A percentile compares a stretch with the other conserved stretches of the same genome.
These are phyloP conservation scores for Fusarium protoensiforme DNA, from an alignment of 2,329 filamentous ascomycete genomes.

Conservation along the genomic window DNA sequence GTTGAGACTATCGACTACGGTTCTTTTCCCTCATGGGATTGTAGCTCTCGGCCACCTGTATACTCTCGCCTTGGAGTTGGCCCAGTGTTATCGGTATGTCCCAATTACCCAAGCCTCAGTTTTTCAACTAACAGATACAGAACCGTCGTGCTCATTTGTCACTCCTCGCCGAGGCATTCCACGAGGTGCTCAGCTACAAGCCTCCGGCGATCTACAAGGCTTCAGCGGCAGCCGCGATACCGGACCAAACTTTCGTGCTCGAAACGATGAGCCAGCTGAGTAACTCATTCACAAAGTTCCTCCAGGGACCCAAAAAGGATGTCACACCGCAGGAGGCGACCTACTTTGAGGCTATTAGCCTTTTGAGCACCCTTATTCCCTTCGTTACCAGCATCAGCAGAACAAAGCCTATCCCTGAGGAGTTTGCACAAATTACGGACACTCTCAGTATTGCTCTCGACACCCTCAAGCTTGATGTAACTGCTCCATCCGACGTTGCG, in stretches of 20 bases:
- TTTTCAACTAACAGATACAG: slow-evolving; percentile 46
- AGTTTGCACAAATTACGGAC: slow-evolving; percentile 42
- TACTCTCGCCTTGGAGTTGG: slow-evolving; percentile 61
- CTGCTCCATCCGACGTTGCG: slow-evolving; percentile 16
- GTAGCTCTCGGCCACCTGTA: slow-evolving; percentile 50
- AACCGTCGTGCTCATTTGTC: slow-evolving; percentile 61
- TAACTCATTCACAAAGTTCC: slow-evolving; percentile 55
- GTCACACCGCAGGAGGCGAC: slow-evolving; percentile 56
- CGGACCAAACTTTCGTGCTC: slow-evolving; percentile 58
- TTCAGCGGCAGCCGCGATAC: slow-evolving; percentile 47
- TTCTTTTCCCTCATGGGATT: slow-evolving; percentile 61
- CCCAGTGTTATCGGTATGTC: slow-evolving; percentile 61
- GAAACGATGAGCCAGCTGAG: slow-evolving; percentile 56
- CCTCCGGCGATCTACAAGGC: slow-evolving; percentile 64
- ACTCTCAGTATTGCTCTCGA: slow-evolving; percentile 27
- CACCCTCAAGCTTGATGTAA: slow-evolving; percentile 28
- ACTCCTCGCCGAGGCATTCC: slow-evolving; percentile 62
- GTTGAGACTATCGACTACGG: slow-evolving; percentile 62
- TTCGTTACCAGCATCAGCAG: slow-evolving; percentile 42
- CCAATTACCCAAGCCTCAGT: accelerated
- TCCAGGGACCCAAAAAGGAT: slow-evolving; percentile 44
- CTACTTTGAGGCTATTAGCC: slow-evolving; percentile 57
- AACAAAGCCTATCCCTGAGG: slow-evolving; percentile 33
- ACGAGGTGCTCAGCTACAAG: slow-evolving; percentile 61
- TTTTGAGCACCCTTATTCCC: slow-evolving; percentile 52